Percentiles rank a stretch among this genome's conserved stretches.
phyloP scores from a whole-genome alignment of 75 land plant species.

The Cupressus sempervirens region DNA sequence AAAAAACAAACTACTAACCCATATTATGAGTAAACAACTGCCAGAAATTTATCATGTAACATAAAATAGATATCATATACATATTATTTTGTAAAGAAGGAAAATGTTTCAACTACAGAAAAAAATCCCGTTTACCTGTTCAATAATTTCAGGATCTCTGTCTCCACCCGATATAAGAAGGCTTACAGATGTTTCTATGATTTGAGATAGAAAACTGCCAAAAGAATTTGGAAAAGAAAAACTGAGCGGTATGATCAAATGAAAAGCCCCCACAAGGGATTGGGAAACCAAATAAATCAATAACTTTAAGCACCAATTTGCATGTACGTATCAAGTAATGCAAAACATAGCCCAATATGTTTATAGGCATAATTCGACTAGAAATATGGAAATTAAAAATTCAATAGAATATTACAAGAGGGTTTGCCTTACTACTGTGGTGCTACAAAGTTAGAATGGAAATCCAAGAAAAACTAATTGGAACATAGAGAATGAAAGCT shows the following conservation, averaged over 20 bases:
- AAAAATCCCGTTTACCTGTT: constrained; percentile 57
- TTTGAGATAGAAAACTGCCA: constrained; percentile 53
- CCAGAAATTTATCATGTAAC: background rate
- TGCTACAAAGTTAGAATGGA: background rate
- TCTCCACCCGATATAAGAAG: constrained; percentile 82
- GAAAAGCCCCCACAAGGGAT: background rate
- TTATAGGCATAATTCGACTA: background rate
- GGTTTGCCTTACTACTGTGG: background rate
- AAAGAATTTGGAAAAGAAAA: background rate
- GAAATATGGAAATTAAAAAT: too few species aligned
- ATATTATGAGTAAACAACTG: background rate
- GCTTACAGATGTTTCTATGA: constrained; percentile 34
- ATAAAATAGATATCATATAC: background rate
- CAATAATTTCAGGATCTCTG: constrained; percentile 77
- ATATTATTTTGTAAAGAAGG: background rate
- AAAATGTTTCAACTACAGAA: background rate
- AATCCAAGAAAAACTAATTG: background rate
- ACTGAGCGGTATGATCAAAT: background rate
- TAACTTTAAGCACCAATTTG: background rate
- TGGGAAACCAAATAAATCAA: background rate
- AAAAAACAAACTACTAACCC: background rate
- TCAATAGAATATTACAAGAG: background rate
- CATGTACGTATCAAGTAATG: background rate
- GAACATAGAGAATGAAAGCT: background rate
- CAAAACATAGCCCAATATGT: background rate